Percentiles rank a stretch among this genome's conserved stretches.
These are phyloP conservation scores for Aspergillus sp. DNA, from an alignment of 2,329 filamentous ascomycete genomes.

Conservation along the genomic window DNA sequence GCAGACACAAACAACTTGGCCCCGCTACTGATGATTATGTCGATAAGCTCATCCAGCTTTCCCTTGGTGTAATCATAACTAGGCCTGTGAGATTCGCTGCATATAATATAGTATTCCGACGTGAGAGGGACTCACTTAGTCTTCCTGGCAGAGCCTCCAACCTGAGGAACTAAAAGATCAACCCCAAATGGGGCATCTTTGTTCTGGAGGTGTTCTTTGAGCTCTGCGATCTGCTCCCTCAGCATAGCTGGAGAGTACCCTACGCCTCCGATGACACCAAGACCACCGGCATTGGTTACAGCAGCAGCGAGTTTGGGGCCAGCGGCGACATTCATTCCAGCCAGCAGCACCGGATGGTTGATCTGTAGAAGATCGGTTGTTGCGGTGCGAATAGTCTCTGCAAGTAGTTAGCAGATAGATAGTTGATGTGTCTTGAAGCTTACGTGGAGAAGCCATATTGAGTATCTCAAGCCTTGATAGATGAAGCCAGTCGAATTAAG, in stretches of 20 bases:
- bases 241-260: constrained; percentile 97
- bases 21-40: constrained; percentile 89
- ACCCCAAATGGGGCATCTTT: constrained; percentile 26
- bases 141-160: constrained; percentile 90
- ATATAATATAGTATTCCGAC: neutral
- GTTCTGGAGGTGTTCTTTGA: constrained; percentile 59
- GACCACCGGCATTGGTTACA: constrained; percentile 92
- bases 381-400: constrained; percentile 86
- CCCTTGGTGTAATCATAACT: constrained; percentile 99
- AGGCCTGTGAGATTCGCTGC: constrained; percentile 8
- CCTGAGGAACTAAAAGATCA: constrained; percentile 77
- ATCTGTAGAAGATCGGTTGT: constrained; percentile 97
- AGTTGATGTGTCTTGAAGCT: constrained; percentile 35
- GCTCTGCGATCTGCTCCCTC: constrained; percentile 86
- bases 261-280: constrained; percentile 91
- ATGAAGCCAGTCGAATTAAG: too few relatives aligned
- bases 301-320: constrained; percentile 94
- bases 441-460: constrained; percentile 78
- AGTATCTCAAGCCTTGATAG: neutral
- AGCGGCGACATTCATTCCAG: constrained; percentile 98
- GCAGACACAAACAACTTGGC: constrained; percentile 95
- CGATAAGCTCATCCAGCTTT: constrained; percentile 86
- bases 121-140: constrained; percentile 65
- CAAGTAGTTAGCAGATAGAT: constrained; percentile 15
- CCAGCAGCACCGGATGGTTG: constrained; percentile 92